phyloP scores from a whole-genome alignment of 164 flowering plant genomes.

The Umbellularia californica region DNA sequence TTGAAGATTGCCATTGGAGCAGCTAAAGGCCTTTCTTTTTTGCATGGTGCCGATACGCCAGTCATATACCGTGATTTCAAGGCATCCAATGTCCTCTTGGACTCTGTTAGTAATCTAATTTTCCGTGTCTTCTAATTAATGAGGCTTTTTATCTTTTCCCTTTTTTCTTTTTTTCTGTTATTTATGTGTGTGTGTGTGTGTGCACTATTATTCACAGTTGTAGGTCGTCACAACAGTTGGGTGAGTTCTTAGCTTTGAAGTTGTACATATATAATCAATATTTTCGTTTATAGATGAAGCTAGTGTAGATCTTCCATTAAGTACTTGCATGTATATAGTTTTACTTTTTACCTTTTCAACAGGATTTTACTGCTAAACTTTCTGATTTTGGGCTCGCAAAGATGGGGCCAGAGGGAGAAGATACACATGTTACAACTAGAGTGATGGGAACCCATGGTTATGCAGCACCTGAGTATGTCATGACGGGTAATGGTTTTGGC shows the following conservation, averaged over 20 bases:
- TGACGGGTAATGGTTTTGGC: slow-evolving; percentile 53
- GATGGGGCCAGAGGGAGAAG: slow-evolving; percentile 97
- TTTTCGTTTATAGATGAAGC: not conserved
- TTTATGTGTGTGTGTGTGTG: not conserved
- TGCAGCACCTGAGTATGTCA: slow-evolving; percentile 95
- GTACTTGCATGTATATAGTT: not conserved
- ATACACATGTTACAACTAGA: slow-evolving; percentile 90
- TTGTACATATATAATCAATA: not conserved
- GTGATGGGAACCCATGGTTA: slow-evolving; percentile 99
- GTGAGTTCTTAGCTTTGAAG: not conserved
- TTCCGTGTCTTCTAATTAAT: not conserved
- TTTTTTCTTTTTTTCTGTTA: too few relatives aligned
- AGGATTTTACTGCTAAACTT: slow-evolving; percentile 90
- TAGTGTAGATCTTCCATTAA: not conserved
- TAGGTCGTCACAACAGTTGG: not conserved
- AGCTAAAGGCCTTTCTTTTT: slow-evolving; percentile 87
- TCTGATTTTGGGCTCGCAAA: slow-evolving; percentile 96
- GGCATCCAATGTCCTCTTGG: slow-evolving; percentile 86
- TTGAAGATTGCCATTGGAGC: slow-evolving; percentile 86
- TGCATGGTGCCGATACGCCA: slow-evolving; percentile 83
- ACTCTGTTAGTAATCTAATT: slow-evolving; percentile 52
- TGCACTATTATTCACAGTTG: not conserved
- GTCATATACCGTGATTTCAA: slow-evolving; percentile 96
- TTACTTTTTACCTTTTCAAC: not conserved
- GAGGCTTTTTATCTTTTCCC: too few relatives aligned